These are phyloP conservation scores for Kwoniella europaea DNA, from an alignment of 768 basidiomycete genomes.

Conservation along the genomic window DNA sequence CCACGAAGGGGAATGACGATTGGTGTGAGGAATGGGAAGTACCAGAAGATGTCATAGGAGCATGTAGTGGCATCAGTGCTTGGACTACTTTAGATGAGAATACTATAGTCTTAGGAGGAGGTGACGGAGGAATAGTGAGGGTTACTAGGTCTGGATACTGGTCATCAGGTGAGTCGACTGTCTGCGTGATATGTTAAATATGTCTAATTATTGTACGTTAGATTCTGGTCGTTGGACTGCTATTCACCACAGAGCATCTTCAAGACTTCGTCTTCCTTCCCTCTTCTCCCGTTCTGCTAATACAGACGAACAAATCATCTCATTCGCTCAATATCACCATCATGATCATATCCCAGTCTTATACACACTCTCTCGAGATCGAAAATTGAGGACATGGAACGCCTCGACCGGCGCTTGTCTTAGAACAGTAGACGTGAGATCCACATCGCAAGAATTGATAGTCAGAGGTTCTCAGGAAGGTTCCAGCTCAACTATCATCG, in stretches of 20 bases:
- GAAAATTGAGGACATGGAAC: conserved; percentile 83
- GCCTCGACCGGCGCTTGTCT: conserved; percentile 70
- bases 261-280: conserved; percentile 41
- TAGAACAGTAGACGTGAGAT: conserved; percentile 61
- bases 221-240: conserved; percentile 38
- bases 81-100: conserved; percentile 41
- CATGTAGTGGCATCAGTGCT: conserved; percentile 34
- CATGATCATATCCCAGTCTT: conserved; percentile 17
- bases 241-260: conserved; percentile 39
- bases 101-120: conserved; percentile 41
- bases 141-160: conserved; percentile 25
- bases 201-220: neutral
- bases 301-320: conserved; percentile 42
- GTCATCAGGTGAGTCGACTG: conserved; percentile 26
- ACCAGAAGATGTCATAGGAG: conserved; percentile 35
- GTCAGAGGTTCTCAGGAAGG: conserved; percentile 37
- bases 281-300: conserved; percentile 41
- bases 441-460: conserved; percentile 49
- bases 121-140: conserved; percentile 47
- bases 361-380: conserved; percentile 86
- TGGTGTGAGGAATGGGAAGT: conserved; percentile 50
- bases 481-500: conserved; percentile 9
- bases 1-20: conserved; percentile 30
- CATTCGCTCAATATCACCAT: conserved; percentile 33
- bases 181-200: neutral